Base-by-base conservation (phyloP, 2,329 filamentous ascomycete genomes). In the Sarocladiaceae sp. region DNA sequence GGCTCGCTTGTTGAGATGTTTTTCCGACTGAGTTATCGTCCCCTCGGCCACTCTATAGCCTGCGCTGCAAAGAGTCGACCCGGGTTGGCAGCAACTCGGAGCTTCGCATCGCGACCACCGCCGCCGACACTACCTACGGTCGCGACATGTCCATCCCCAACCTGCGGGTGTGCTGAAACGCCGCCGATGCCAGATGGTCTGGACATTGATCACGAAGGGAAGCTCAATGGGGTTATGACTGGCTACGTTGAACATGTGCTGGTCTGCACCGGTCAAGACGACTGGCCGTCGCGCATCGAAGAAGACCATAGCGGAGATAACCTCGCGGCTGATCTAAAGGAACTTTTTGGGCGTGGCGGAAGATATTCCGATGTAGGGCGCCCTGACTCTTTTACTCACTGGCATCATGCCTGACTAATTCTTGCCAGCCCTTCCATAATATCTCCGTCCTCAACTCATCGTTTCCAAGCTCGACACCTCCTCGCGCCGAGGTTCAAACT, bases 221-320 rank as follows among this genome's bases (percentile, higher is more conserved):
- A 79, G 17, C 73, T 97, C 39, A 86, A 88, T 63, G 88, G 88
- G 12, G 86, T 87, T 5, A 92, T 96, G 71, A 77, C 87, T 2
- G 74, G 78, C 1, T 96, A 96, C 65, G 77, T 84, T 1, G 86
- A 95, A 67, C 91, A 97, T 60, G 80, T 97, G 3, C 69, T 97
- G 10, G 77, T 97, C 13, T 92, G 87, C 56, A 96, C 91, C 0
- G 91, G 90, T 4, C 82, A 83, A 55, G 71, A 78, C 26, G 88
- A 96, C 70, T 97, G 92, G 92, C 75, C 78, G 25, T 92, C 87
- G 62, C 81, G 82, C 53, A 95, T 97, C 56, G 91, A 96, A 65
- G 85, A 96, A 22, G 90, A 95, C 54, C 82, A 86, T 59, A 78
- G 69, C 61, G 81, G 74, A 15, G 78, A 83, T 58, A 86, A 86